A percentile compares a stretch with the other conserved stretches of the same genome.
phyloP scores from a whole-genome alignment of 2,329 filamentous ascomycete genomes.

The Achaetomium macrosporum region DNA sequence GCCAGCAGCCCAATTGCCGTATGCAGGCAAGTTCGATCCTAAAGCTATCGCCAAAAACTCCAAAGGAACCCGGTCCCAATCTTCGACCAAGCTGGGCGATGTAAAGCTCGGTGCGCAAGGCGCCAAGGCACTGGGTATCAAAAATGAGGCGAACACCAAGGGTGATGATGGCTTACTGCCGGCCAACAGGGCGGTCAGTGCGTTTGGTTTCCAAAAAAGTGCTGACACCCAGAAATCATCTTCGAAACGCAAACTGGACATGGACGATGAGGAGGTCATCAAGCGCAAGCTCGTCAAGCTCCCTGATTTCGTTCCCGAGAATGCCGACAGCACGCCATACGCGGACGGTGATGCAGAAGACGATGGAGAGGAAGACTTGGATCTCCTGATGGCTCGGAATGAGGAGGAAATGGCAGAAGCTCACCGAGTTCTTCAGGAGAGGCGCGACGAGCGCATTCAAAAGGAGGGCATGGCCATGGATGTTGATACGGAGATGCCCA shows the following conservation, averaged over 20 bases:
- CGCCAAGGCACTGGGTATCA: neutral
- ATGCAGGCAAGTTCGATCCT: constrained; percentile 77
- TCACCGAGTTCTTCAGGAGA: constrained; percentile 77
- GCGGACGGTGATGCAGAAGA: constrained; percentile 57
- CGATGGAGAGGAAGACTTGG: constrained; percentile 63
- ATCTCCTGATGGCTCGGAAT: constrained; percentile 60
- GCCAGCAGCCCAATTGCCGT: constrained; percentile 48
- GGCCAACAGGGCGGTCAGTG: constrained; percentile 61
- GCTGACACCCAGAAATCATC: constrained; percentile 60
- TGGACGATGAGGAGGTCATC: constrained; percentile 82
- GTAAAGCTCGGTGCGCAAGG: constrained; percentile 13
- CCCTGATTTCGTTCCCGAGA: constrained; percentile 66
- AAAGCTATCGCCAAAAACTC: constrained; percentile 81
- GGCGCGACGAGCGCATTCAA: constrained; percentile 64
- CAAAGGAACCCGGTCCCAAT: constrained; percentile 50
- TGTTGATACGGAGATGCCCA: constrained; percentile 36
- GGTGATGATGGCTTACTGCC: constrained; percentile 38
- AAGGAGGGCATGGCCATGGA: constrained; percentile 41
- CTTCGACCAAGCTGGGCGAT: constrained; percentile 42
- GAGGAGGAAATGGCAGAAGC: constrained; percentile 87
- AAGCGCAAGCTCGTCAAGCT: constrained; percentile 88
- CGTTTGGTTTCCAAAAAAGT: constrained; percentile 74
- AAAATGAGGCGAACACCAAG: constrained; percentile 27
- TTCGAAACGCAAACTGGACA: constrained; percentile 69
- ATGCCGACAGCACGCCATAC: constrained; percentile 54